These are phyloP conservation scores for Mortierella sp. DNA, from an alignment of 371 early-diverging fungal genomes.

Conservation along the genomic window DNA sequence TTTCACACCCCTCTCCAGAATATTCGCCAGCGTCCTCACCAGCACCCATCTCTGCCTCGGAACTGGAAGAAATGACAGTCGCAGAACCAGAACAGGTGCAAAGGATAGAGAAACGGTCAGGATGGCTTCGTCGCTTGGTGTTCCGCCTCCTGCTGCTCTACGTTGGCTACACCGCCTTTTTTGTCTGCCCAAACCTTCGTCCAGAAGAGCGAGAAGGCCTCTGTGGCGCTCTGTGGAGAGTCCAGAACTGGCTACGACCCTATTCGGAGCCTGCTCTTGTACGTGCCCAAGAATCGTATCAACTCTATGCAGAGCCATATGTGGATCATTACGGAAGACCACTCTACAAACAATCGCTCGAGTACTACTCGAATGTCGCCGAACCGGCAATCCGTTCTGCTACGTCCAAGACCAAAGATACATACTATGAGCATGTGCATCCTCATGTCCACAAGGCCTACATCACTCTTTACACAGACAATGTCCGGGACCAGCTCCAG, in stretches of 20 bases:
- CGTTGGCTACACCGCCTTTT: slow-evolving; percentile 37
- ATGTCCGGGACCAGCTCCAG: slow-evolving; percentile 31
- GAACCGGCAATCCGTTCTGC: slow-evolving; percentile 28
- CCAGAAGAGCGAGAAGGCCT: slow-evolving; percentile 9
- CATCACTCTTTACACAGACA: slow-evolving; percentile 29
- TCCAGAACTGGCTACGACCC: slow-evolving; percentile 33
- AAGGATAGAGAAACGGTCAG: not conserved
- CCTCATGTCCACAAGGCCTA: slow-evolving; percentile 34
- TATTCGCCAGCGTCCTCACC: too few relatives aligned
- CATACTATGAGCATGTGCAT: slow-evolving; percentile 38
- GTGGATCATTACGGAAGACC: slow-evolving; percentile 44
- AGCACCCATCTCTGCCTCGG: not conserved
- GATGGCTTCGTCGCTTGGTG: slow-evolving; percentile 13
- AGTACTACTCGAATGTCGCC: slow-evolving; percentile 31
- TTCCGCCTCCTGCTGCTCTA: slow-evolving; percentile 27
- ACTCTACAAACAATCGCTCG: slow-evolving; percentile 25
- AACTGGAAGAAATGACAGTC: not conserved
- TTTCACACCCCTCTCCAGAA: not conserved
- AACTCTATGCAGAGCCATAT: slow-evolving; percentile 36
- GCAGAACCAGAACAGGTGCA: not conserved
- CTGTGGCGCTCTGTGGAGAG: slow-evolving; percentile 16
- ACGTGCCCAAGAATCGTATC: slow-evolving; percentile 29
- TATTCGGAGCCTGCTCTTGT: slow-evolving; percentile 20
- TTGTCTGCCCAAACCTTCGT: slow-evolving; percentile 29
- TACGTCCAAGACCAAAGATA: slow-evolving; percentile 18